phyloP scores from a whole-genome alignment of 148 eudicot species.

The Arctostaphylos glauca region DNA sequence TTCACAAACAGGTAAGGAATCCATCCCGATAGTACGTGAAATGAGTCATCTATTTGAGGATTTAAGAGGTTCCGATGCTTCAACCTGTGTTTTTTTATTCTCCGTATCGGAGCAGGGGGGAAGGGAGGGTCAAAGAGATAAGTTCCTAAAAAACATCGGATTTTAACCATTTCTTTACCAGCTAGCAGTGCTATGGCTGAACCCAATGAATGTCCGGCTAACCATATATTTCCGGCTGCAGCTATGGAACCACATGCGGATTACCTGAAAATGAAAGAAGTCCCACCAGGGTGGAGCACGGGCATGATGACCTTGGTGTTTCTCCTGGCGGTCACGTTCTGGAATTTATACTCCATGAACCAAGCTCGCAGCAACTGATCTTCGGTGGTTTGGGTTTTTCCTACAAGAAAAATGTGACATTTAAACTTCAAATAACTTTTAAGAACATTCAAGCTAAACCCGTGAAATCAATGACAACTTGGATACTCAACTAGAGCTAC shows the following conservation, averaged over 20 bases:
- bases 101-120: slow-evolving; percentile 47
- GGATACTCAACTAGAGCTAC: too few species aligned
- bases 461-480: too few species aligned
- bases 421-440: too few species aligned
- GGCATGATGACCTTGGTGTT: slow-evolving; percentile 42
- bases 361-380: slow-evolving; percentile 66
- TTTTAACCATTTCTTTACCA: slow-evolving; percentile 55
- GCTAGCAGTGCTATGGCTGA: slow-evolving; percentile 59
- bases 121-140: slow-evolving; percentile 85
- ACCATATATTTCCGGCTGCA: slow-evolving; percentile 43
- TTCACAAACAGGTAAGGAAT: slow-evolving; percentile 64
- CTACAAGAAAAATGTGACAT: slow-evolving; percentile 24
- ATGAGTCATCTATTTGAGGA: slow-evolving; percentile 25
- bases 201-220: slow-evolving; percentile 75
- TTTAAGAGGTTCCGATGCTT: slow-evolving; percentile 48
- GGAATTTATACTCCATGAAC: slow-evolving; percentile 70
- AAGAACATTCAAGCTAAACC: too few species aligned
- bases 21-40: slow-evolving; percentile 47
- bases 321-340: slow-evolving; percentile 60
- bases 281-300: slow-evolving; percentile 79
- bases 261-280: slow-evolving; percentile 45
- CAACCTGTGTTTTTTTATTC: slow-evolving; percentile 28
- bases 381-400: slow-evolving; percentile 42
- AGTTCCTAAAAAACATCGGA: slow-evolving; percentile 37
- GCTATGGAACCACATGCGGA: slow-evolving; percentile 26